Percentiles rank a stretch among this genome's conserved stretches.
Evolutionary conservation across 1,139 yeast species (phyloP).

Genomic region (Lizanozyma gosingica): DNA sequence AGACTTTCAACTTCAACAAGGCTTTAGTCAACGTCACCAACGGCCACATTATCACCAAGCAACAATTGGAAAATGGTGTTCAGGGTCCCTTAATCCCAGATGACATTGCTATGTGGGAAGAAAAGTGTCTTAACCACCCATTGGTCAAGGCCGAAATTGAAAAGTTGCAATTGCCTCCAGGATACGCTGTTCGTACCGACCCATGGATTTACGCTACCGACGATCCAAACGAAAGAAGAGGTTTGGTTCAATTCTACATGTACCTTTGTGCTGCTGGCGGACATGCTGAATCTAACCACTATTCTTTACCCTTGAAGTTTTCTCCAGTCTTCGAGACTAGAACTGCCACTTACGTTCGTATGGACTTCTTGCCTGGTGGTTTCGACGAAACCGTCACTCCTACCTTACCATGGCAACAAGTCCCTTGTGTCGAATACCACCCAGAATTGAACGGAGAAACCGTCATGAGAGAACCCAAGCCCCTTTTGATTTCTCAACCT

Average conservation of each 20-base stretch:
- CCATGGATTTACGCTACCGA: slow-evolving; percentile 92
- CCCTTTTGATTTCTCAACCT: slow-evolving; percentile 69
- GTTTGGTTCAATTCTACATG: slow-evolving; percentile 68
- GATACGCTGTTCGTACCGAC: slow-evolving; percentile 54
- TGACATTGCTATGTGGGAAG: slow-evolving; percentile 53
- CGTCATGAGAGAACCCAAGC: slow-evolving; percentile 54
- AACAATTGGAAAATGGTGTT: slow-evolving; percentile 42
- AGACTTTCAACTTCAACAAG: slow-evolving; percentile 51
- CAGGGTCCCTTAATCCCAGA: slow-evolving; percentile 72
- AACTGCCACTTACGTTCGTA: slow-evolving; percentile 57
- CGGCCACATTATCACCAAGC: slow-evolving; percentile 55
- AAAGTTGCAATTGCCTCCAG: slow-evolving; percentile 51
- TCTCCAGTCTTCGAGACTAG: slow-evolving; percentile 73
- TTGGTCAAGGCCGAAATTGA: slow-evolving; percentile 50
- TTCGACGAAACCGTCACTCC: slow-evolving; percentile 51
- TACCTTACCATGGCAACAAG: slow-evolving; percentile 52
- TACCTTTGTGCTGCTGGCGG: slow-evolving; percentile 61
- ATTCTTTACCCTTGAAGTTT: slow-evolving; percentile 74
- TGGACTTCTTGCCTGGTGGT: slow-evolving; percentile 73
- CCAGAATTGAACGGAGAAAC: slow-evolving; percentile 61
- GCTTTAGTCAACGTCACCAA: slow-evolving; percentile 61
- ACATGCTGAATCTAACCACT: slow-evolving; percentile 76
- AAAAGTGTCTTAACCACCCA: slow-evolving; percentile 46
- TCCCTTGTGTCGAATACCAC: slow-evolving; percentile 61
- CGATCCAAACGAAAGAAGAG: slow-evolving; percentile 48